These are phyloP conservation scores for Penicillium atrosanguineum DNA, from an alignment of 495 filamentous ascomycete genomes.

Conservation along the genomic window DNA sequence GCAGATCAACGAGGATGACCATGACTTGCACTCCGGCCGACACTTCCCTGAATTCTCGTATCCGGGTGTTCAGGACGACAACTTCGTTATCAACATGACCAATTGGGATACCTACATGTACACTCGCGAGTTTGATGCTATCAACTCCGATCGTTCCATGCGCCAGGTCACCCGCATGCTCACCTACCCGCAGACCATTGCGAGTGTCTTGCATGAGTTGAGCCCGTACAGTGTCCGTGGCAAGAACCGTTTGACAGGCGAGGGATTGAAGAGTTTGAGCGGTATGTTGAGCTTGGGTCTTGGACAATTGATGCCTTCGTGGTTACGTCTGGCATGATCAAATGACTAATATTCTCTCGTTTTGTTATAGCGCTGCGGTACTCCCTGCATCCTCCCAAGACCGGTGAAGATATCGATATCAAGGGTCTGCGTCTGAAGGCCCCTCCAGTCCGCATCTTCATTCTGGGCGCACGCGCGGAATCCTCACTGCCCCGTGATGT, in stretches of 20 bases:
- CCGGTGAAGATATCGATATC: slow-evolving; percentile 70
- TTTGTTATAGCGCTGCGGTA: slow-evolving; percentile 73
- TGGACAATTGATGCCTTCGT: background rate
- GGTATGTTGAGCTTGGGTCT: slow-evolving; percentile 52
- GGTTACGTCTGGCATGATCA: background rate
- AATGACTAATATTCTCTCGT: background rate
- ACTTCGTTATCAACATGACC: slow-evolving; percentile 91
- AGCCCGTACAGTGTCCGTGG: slow-evolving; percentile 82
- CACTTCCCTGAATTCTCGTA: slow-evolving; percentile 94
- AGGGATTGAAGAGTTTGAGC: slow-evolving; percentile 88
- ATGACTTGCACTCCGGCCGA: slow-evolving; percentile 85
- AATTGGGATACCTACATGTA: slow-evolving; percentile 98
- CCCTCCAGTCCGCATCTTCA: slow-evolving; percentile 86
- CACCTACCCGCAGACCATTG: slow-evolving; percentile 91
- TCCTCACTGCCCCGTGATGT: slow-evolving; percentile 91
- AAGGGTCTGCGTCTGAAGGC: slow-evolving; percentile 78
- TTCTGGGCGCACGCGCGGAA: slow-evolving; percentile 92
- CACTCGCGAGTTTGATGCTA: slow-evolving; percentile 79
- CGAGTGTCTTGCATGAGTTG: slow-evolving; percentile 86
- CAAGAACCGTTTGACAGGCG: slow-evolving; percentile 70
- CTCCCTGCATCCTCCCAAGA: slow-evolving; percentile 80
- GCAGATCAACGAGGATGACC: slow-evolving; percentile 97
- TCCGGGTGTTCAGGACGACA: slow-evolving; percentile 83
- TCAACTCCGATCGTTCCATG: slow-evolving; percentile 83
- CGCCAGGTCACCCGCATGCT: slow-evolving; percentile 88